These are phyloP conservation scores for Naganishia vishniacii DNA, from an alignment of 768 basidiomycete species.

Conservation along the genomic window DNA sequence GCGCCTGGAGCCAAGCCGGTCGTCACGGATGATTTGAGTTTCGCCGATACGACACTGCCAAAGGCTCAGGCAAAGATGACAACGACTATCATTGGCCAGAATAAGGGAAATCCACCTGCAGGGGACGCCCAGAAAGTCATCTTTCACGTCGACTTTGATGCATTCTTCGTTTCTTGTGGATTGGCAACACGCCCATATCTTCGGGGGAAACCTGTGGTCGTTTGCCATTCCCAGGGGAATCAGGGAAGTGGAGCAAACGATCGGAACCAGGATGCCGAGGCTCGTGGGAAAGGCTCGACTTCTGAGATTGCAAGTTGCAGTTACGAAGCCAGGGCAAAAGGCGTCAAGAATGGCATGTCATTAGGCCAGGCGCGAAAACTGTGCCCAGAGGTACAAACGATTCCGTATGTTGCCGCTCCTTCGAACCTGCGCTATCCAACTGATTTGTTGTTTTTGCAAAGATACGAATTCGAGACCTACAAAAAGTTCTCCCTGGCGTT, in stretches of 20 bases:
- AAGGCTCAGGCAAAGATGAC: conserved; percentile 10
- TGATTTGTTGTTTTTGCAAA: neutral
- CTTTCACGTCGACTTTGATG: conserved; percentile 66
- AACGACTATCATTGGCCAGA: neutral
- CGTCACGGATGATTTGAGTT: conserved; percentile 31
- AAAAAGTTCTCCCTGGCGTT: conserved; percentile 77
- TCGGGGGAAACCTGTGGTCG: conserved; percentile 81
- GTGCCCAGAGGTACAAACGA: conserved; percentile 41
- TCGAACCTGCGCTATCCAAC: neutral
- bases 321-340: conserved; percentile 83
- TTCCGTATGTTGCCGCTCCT: conserved; percentile 51
- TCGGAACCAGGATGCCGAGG: conserved; percentile 4
- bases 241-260: conserved; percentile 52
- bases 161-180: conserved; percentile 93
- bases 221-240: conserved; percentile 83
- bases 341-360: conserved; percentile 91
- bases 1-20: conserved; percentile 31
- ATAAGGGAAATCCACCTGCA: neutral
- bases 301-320: conserved; percentile 84
- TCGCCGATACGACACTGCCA: conserved; percentile 40
- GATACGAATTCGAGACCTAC: conserved; percentile 92
- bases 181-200: conserved; percentile 71
- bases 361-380: conserved; percentile 42
- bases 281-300: conserved; percentile 53
- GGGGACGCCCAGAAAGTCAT: conserved; percentile 50